Conservation (phyloP, 352 stramenopile species). For the Phytophthora sp. region DNA sequence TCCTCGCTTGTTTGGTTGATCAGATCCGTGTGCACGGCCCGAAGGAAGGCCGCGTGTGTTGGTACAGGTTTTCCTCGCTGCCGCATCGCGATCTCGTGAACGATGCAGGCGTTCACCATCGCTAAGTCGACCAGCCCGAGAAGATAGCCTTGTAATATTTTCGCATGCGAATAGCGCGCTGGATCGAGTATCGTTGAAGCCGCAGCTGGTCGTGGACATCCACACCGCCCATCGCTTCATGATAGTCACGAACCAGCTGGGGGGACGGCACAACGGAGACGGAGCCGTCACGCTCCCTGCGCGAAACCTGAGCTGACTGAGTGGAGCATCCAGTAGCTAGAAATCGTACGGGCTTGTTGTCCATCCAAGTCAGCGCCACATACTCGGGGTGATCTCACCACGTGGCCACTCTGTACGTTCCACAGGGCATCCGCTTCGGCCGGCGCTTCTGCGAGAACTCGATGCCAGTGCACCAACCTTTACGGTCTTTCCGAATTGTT, state of each 20-base stretch:
- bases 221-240: too few species aligned
- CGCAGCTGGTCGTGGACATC: too few species aligned
- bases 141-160: not conserved
- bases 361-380: not conserved
- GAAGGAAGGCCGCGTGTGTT: not conserved
- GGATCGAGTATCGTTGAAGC: constrained; percentile 2
- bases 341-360: not conserved
- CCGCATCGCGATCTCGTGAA: not conserved
- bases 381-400: not conserved
- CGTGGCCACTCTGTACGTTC: not conserved
- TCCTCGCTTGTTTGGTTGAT: not conserved
- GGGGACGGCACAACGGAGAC: not conserved
- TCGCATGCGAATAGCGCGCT: not conserved
- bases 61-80: not conserved
- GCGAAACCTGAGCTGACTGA: not conserved
- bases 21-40: not conserved
- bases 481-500: not conserved
- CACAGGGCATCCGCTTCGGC: not conserved
- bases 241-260: not conserved
- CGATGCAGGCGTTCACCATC: not conserved
- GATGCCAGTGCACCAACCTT: not conserved
- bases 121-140: not conserved
- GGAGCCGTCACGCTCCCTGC: not conserved
- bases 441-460: not conserved
- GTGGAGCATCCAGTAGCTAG: not conserved